Base-by-base conservation (phyloP, 2,329 filamentous ascomycete species). In the Ceratocystis lukuohia region DNA sequence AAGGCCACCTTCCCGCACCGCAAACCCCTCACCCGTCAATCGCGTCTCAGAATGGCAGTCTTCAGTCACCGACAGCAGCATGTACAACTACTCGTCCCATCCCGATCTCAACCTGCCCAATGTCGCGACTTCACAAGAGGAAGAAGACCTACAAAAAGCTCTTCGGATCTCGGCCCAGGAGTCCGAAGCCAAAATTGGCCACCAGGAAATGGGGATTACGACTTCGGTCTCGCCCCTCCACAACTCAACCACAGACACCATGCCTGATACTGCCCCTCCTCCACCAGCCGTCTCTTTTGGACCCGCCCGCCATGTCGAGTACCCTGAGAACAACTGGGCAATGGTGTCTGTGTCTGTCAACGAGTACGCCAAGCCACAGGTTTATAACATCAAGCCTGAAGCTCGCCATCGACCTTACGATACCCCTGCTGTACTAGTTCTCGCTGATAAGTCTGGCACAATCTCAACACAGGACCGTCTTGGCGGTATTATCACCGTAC, bases 1-100 rank as follows among this genome's bases (percentile, higher is more conserved):
- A 20, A 78, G 84, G 66, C 84, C 84, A n/a, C 84, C 84, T 1
- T 87, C 84, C 25, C 77, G 84, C 73, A 77, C 80, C 57, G 82
- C 81, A 68, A 80, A 80, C 69, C 78, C 78, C 71, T 86, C 84
- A 44, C 83, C 84, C 7, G 72, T 85, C 67, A 77, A 79, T 72
- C 80, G 75, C 70, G 74, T 82, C 69, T 74, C 79, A 69, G 79
- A 83, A 64, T 79, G 80, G 75, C 76, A 76, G 66, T 74, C 76
- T 30, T 73, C 74, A 64, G 74, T 77, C 65, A 73, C 74, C 69
- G 72, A 77, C 69, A 78, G 77, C 80, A 77, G 69, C 50, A 41
- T 41, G 37, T 56, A 56, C 50, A 72, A 64, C 6, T 25, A 33
- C 22, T 15, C 30, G 10, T 33, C 20, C 12, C 53, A 8, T 48